Conservation (phyloP, 2,329 filamentous ascomycete genomes). For the Aspergillus awamori region DNA sequence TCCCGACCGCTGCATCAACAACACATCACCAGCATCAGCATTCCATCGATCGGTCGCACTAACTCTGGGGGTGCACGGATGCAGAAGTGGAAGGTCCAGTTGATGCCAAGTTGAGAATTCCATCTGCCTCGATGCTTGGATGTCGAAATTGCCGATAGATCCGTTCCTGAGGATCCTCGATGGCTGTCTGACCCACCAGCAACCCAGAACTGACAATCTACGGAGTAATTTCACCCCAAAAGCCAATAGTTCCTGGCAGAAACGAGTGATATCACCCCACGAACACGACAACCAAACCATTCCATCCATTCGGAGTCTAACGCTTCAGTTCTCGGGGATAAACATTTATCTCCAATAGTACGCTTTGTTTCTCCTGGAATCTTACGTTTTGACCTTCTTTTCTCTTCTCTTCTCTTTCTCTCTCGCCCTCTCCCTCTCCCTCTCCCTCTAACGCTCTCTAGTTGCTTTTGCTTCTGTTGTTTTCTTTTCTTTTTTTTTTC, state of each 20-base stretch:
- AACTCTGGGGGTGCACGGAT: too few species aligned
- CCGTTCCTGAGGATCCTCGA: neutral
- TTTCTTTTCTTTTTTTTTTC: conserved; percentile 4
- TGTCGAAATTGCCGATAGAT: neutral
- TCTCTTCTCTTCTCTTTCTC: neutral
- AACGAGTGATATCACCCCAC: conserved; percentile 5
- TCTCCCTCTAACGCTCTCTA: neutral
- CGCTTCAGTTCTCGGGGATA: neutral
- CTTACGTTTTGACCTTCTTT: neutral
- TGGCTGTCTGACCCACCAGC: conserved; percentile 3
- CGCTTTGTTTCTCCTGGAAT: neutral
- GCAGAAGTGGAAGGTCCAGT: neutral
- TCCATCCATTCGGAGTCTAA: neutral
- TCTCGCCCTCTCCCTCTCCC: neutral
- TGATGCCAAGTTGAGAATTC: neutral
- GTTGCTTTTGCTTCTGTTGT: neutral
- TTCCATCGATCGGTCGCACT: too few species aligned
- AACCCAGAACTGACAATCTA: neutral
- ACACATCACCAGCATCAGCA: too few species aligned
- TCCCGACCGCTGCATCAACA: too few species aligned
- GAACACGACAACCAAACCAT: neutral
- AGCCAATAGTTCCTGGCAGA: conserved; percentile 3
- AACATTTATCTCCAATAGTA: conserved; percentile 1
- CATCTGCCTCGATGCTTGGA: neutral
- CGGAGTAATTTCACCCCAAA: neutral